Evolutionary conservation across 2,329 filamentous ascomycete genomes (phyloP), one percentile per base, ranked within the genome.

Genomic region (Ophiostoma novo-ulmi): DNA sequence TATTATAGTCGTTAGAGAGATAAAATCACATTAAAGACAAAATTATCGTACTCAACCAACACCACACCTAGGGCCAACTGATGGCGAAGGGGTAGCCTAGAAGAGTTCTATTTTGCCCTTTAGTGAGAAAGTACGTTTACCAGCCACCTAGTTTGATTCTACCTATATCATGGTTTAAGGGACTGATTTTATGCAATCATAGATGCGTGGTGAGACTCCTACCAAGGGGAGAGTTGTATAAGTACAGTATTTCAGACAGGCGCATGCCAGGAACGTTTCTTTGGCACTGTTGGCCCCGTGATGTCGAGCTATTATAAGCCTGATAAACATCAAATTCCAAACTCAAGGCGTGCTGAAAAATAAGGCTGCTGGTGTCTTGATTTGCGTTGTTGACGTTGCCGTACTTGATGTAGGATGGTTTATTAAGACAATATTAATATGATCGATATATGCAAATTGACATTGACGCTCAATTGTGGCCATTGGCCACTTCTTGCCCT

Each of bases 31-130:
- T 13, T 31, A 7, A 48, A n/a, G n/a, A 6, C 44, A 48, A 48
- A 11, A 58, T 58, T 58, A 1, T 35, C 58, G 26, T 63, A 63
- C 5, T 63, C 26, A 22, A 61, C 58, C 58, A 63, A 63, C 26
- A 31, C 13, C 55, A 36, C 55, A 61, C 13, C 55, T 61, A 61
- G 55, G 55, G 14, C 58, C 58, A 63, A 63, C 26, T 63, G 26
- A 63, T 35, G 58, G n/a, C 52, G 14, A 58, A 58, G 52, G 52
- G 52, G 52, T 58, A 58, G 11, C n/a, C n/a, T 58, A 58, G 52
- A 26, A 58, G 11, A 58, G 26, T 58, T 58, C 8, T 58, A 58
- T 26, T 58, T 58, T 58, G 52, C 52, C 52, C 52, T 58, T 58
- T 13, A 58, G n/a, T 26, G n/a, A 26, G 52, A n/a, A 48, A 48